Conservation (phyloP, 371 early-diverging fungal species). For the Mortierella sp. region DNA sequence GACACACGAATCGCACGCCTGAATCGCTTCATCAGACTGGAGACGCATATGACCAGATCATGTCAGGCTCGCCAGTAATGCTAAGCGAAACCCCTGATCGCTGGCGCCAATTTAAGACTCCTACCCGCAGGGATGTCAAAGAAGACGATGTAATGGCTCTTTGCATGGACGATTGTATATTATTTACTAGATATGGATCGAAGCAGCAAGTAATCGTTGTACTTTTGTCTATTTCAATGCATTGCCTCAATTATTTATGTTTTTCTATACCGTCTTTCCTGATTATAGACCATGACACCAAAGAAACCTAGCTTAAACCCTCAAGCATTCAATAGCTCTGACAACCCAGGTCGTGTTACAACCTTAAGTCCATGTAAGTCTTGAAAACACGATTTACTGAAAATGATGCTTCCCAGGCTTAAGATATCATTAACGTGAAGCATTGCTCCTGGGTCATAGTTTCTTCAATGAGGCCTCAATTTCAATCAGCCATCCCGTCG, state of each 20-base stretch:
- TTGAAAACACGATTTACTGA: neutral
- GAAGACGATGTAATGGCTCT: slow-evolving; percentile 2
- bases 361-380: slow-evolving; percentile 2
- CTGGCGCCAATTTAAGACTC: slow-evolving; percentile 14
- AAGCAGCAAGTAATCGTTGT: too few species aligned
- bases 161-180: too few species aligned
- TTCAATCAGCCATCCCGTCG: slow-evolving; percentile 26
- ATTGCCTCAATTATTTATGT: too few species aligned
- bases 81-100: slow-evolving; percentile 12
- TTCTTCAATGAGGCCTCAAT: slow-evolving; percentile 20
- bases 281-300: neutral
- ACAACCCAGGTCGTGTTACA: neutral
- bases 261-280: neutral
- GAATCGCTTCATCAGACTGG: slow-evolving; percentile 7
- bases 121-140: neutral
- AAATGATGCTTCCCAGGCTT: neutral
- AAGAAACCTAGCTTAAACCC: neutral
- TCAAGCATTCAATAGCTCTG: neutral
- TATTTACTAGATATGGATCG: too few species aligned
- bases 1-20: neutral
- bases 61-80: slow-evolving; percentile 12
- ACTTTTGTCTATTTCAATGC: too few species aligned
- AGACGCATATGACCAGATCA: slow-evolving; percentile 8
- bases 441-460: neutral
- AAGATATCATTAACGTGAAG: neutral